Evolutionary conservation across 345 rosid species (phyloP), one percentile per base, ranked within the genome.

Genomic region (Crucihimalaya himalaica): DNA sequence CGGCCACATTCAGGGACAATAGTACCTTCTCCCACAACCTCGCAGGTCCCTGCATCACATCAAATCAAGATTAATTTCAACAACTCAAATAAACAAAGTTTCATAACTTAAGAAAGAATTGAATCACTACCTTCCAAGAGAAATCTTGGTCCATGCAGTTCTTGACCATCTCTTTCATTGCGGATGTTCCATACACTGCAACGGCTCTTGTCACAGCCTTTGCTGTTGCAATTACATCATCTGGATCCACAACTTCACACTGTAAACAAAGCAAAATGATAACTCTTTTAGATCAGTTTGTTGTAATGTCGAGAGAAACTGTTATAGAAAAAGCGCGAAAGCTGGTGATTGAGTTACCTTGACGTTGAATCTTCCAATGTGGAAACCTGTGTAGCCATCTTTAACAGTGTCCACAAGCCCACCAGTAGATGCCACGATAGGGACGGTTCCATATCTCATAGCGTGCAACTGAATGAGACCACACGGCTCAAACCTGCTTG

Each of bases 371-470:
- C 76, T 68, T 68, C 93, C 97, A 87, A 95, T 92, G 25, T 95
- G 97, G 85, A 95, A 85, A 72, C 99, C 99, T 11, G 99, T 88
- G 78, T 60, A 81, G 10, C 97, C 97, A 86, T 92, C 97, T 77
- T 88, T 84, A 56, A 95, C 89, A 25, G 97, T 92, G 83, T 95
- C 92, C 51, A 91, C 92, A 18, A 95, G 97, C 16, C 99, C 99
- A 45, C 99, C 99, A 23, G 99, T 95, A 12, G 97, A 95, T 63
- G 97, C 86, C 59, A 89, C 96, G 8, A 92, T 83, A 8, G 97
- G 97, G 20, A 92, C 95, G n/a, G 98, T 92, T 87, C 98, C 98
- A 78, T 90, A 95, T 81, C 96, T 84, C 99, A 92, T 92, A 27
- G 99, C 96, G 19, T 95, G 99, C 65, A 95, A 64, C 78, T 92